Evolutionary conservation across 352 stramenopile species (phyloP).

Genomic region (Pythium chondricola): DNA sequence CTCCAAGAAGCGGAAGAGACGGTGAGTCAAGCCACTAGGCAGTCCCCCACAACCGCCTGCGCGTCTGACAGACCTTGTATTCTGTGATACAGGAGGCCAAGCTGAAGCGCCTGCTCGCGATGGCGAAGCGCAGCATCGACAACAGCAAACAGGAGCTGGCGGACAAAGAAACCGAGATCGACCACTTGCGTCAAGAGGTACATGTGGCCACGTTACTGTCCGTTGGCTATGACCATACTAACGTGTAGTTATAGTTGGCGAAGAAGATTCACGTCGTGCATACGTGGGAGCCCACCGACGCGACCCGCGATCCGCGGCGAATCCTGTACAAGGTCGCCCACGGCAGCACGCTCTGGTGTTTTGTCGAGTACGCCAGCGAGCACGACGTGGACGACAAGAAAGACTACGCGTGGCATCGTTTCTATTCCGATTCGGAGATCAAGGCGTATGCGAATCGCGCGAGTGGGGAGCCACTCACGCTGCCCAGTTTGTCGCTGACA

Average conservation of each 20-base stretch:
- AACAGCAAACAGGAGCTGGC: constrained; percentile 80
- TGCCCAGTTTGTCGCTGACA: constrained; percentile 65
- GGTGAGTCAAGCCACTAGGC: no score
- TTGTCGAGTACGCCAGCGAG: constrained; percentile 77
- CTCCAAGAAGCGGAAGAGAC: constrained; percentile 78
- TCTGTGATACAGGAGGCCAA: constrained; percentile 76
- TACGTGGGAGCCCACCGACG: constrained; percentile 38
- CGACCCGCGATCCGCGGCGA: constrained; percentile 52
- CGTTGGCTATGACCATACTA: no score
- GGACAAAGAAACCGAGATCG: constrained; percentile 54
- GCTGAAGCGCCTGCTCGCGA: constrained; percentile 73
- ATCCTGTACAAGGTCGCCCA: constrained; percentile 68
- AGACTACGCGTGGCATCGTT: constrained; percentile 69
- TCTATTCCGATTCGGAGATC: constrained; percentile 54
- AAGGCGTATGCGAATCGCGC: constrained; percentile 47
- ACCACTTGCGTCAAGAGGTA: constrained; percentile 43
- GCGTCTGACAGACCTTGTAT: no score
- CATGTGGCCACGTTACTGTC: no score
- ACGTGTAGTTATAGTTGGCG: no score
- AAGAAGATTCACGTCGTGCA: constrained; percentile 34
- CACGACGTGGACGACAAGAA: constrained; percentile 58
- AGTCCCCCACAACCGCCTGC: no score
- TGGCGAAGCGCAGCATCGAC: constrained; percentile 87
- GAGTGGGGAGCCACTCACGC: constrained; percentile 48
- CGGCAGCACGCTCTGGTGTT: constrained; percentile 55